A percentile compares a stretch with the other conserved stretches of the same genome.
Conservation (phyloP, 305 asterid genomes). For the Withania somnifera region DNA sequence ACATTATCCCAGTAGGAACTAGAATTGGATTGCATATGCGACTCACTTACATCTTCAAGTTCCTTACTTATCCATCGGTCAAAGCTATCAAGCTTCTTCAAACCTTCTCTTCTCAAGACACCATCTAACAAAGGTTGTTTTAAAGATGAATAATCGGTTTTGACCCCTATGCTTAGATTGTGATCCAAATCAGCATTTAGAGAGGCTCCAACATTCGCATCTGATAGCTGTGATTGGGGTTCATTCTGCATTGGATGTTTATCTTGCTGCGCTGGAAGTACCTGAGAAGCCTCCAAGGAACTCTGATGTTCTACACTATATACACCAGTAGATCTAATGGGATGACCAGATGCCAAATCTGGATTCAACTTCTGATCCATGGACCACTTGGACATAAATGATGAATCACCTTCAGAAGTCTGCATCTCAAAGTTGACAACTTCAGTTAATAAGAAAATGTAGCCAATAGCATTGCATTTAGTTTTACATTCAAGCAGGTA, state of each 20-base stretch:
- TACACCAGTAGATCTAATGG: constrained; percentile 26
- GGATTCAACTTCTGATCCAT: constrained; percentile 35
- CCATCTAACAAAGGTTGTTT: constrained; percentile 60
- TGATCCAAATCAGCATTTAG: constrained; percentile 29
- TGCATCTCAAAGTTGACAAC: constrained; percentile 16
- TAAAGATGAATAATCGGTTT: constrained; percentile 35
- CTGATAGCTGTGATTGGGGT: constrained; percentile 23
- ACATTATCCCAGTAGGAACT: constrained; percentile 71
- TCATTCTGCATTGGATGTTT: constrained; percentile 31
- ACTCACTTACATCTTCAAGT: constrained; percentile 79
- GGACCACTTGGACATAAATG: constrained; percentile 32
- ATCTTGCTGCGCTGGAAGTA: constrained; percentile 27
- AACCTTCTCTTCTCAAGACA: constrained; percentile 39
- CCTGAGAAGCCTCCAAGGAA: constrained; percentile 20
- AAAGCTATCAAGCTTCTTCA: constrained; percentile 90
- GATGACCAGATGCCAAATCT: constrained; percentile 22
- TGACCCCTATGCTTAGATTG: constrained; percentile 32
- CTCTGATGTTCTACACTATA: constrained; percentile 25
- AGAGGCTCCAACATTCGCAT: constrained; percentile 28
- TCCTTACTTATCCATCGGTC: constrained; percentile 96
- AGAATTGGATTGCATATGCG: constrained; percentile 48
- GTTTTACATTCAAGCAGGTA: not conserved
- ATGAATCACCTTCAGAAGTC: constrained; percentile 40
- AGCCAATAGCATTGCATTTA: not conserved
- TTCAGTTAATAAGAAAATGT: not conserved